Base-by-base conservation (phyloP, 176 grass and related monocot species). In the Hsuehochloa calcarea region DNA sequence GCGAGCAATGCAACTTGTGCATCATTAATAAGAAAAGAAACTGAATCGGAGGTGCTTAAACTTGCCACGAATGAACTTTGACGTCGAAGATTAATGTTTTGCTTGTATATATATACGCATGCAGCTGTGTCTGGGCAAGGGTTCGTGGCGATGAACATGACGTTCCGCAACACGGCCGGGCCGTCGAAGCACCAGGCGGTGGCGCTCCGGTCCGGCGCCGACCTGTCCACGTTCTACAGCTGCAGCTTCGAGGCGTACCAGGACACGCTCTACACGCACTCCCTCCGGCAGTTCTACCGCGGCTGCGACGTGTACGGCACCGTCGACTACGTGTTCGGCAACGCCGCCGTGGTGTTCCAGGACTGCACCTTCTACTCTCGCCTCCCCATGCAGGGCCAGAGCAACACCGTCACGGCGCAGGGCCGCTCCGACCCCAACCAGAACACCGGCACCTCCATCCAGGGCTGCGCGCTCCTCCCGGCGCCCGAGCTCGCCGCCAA, bases 381-480 rank as follows among this genome's bases (percentile, higher is more conserved):
- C 7, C 90, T 95, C 26, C 93, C 93, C 0, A 72, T 92, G 79
- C 41, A 0, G 2, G 88, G 93, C 25, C 93, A 95, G 93, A 84
- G 90, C 88, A 95, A 95, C 88, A 95, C 93, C 54, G 62, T 95
- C 75, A 95, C 93, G 1, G 93, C 93, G 40, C 93, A 95, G 60
- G 93, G 93, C 29, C 88, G 93, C 47, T 74, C 45, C 70, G 86
- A 92, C 65, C 93, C 93, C 55, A 88, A 95, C 85, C 93, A 95
- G 93, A 95, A 95, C 88, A 95, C 93, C 0, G 93, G 93, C 22
- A 95, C 85, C 13, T 88, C 93, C 82, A 90, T 95, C 82, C 93
- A 90, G 83, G 64, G 50, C 50, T 84, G 85, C 93, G 29, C 50
- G 29, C 83, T 95, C 26, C 14, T 90, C 20, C 75, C 83, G 0